Evolutionary conservation across 2,329 filamentous ascomycete species (phyloP).

Genomic region (Ascochyta fabae): DNA sequence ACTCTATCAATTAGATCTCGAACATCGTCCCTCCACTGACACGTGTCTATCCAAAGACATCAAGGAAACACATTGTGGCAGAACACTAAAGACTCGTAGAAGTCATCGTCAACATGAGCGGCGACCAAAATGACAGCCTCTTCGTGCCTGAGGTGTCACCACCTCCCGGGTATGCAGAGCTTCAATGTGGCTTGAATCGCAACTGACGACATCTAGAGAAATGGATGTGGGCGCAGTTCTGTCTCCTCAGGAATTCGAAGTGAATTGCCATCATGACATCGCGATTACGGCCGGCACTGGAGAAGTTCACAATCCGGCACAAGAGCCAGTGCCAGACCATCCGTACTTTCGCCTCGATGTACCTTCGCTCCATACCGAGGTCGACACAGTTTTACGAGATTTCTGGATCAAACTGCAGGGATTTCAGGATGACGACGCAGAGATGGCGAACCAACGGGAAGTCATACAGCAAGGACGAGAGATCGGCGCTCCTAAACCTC

Average conservation of each 20-base stretch:
- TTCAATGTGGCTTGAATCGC: background rate
- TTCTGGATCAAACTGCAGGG: slow-evolving; percentile 6
- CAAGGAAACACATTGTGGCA: too few species aligned
- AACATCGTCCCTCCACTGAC: background rate
- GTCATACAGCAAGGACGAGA: slow-evolving; percentile 7
- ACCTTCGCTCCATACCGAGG: background rate
- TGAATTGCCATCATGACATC: background rate
- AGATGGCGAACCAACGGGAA: slow-evolving; percentile 11
- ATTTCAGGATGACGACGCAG: slow-evolving; percentile 9
- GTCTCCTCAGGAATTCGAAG: slow-evolving; percentile 1
- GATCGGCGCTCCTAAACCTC: slow-evolving; percentile 1
- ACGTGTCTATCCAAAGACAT: background rate
- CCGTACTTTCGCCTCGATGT: slow-evolving; percentile 6
- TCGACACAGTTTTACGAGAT: slow-evolving; percentile 3
- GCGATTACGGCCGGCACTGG: background rate
- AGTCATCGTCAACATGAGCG: background rate
- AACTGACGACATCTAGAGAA: background rate
- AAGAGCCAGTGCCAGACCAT: slow-evolving; percentile 5
- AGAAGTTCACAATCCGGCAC: background rate
- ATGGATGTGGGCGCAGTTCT: background rate
- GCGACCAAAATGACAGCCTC: background rate
- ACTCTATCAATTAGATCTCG: background rate
- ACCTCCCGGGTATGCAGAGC: background rate
- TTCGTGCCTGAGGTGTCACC: slow-evolving; percentile 5
- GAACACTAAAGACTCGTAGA: too few species aligned